Conservation (phyloP, 2,329 filamentous ascomycete genomes). For the Xylariales sp. region DNA sequence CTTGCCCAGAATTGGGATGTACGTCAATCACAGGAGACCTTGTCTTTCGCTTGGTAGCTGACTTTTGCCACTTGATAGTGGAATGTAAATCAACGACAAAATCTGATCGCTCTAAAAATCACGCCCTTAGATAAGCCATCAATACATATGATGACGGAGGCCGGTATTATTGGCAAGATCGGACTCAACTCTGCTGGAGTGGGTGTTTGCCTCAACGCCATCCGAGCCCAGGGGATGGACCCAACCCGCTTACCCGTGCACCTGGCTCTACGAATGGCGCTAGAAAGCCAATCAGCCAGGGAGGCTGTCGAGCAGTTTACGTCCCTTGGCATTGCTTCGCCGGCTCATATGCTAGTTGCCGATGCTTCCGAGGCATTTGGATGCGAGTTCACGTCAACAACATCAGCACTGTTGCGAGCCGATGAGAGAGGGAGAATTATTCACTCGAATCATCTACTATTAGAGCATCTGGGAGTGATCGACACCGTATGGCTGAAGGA, state of each 20-base stretch:
- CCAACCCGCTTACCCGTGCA: not conserved
- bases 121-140: not conserved
- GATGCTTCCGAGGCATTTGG: not conserved
- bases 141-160: not conserved
- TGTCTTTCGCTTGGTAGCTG: too few relatives aligned
- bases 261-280: not conserved
- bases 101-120: not conserved
- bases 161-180: not conserved
- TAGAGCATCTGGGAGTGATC: too few relatives aligned
- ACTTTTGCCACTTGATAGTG: too few relatives aligned
- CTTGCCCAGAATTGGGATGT: slow-evolving; percentile 1
- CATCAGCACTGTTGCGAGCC: not conserved
- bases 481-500: too few relatives aligned
- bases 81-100: not conserved
- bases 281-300: not conserved
- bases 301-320: not conserved
- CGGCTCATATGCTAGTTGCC: not conserved
- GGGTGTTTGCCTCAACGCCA: not conserved
- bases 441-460: not conserved
- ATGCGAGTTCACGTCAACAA: not conserved
- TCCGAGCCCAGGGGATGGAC: not conserved
- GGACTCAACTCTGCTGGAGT: not conserved
- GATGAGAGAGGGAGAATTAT: not conserved
- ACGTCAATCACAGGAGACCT: too few relatives aligned
- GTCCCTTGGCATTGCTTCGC: not conserved